Base-by-base conservation (phyloP, 306 rosid species). In the Malus orientalis region DNA sequence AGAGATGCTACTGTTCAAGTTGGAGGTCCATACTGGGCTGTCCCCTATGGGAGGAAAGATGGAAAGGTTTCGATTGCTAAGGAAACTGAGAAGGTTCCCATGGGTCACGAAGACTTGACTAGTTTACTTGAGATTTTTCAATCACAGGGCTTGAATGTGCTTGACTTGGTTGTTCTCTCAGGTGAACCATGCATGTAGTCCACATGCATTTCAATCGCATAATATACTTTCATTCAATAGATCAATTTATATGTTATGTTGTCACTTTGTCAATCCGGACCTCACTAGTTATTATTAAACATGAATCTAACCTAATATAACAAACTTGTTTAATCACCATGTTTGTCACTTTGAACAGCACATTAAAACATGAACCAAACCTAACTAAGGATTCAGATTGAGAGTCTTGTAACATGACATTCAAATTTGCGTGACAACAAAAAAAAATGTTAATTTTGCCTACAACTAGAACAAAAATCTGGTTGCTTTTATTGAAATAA, bases 11-110 rank as follows among this genome's bases (percentile, higher is more conserved):
- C 94, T 0, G 86, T 88, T 29, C 81, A 33, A 8, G 45, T 84
- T 44, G 94, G 94, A 8, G 98, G 98, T 53, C 90, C 89, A 3
- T 91, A 91, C 45, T 90, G 98, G 97, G 61, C 67, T 3, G 80
- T 91, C 15, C 86, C 89, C 4, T 91, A 88, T 51, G 98, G 97
- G 3, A 85, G 98, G 65, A 91, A 69, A 78, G 98, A 93, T 59
- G 96, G 98, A 0, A 65, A 23, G 14, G 47, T 88, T 18, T 91
- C 98, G 13, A 25, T 81, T 32, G 86, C 81, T 11, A 68, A 87
- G 29, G 98, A 93, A 72, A 84, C 94, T 22, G 85, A 85, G 15
- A 8, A 38, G 59, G 85, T 93, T 2, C 98, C 98, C 0, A 82
- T 87, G 86, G 98, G 97, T 45, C 80, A 76, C 27, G 91, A 93